Conservation (phyloP, 2,329 filamentous ascomycete species). For the Penicillium sp. region DNA sequence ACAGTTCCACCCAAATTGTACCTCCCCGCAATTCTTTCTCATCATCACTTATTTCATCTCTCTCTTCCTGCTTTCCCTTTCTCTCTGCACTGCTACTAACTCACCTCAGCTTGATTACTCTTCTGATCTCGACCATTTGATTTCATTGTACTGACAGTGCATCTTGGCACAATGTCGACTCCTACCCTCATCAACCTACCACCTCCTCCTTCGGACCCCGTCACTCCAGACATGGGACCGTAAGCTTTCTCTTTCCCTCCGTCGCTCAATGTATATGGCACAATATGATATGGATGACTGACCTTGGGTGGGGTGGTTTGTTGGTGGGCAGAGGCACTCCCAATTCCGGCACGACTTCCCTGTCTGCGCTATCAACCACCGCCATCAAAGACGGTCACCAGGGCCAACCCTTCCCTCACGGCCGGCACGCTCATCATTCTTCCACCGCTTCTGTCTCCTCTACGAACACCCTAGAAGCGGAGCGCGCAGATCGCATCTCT, state of each 20-base stretch:
- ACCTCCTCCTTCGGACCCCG: constrained; percentile 75
- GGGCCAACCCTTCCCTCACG: constrained; percentile 68
- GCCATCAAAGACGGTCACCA: constrained; percentile 96
- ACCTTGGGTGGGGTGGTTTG: constrained; percentile 12
- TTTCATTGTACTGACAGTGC: constrained; percentile 1
- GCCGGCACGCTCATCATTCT: constrained; percentile 54
- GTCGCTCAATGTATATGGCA: not conserved
- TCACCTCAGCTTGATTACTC: not conserved
- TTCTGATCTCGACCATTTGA: not conserved
- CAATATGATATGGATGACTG: constrained; percentile 10
- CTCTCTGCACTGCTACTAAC: not conserved
- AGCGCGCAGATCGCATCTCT: constrained; percentile 92
- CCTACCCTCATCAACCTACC: constrained; percentile 82
- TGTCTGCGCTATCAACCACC: constrained; percentile 87
- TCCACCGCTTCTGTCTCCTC: constrained; percentile 60
- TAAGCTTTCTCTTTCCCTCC: constrained; percentile 49
- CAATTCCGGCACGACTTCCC: constrained; percentile 86
- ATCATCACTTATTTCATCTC: not conserved
- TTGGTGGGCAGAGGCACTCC: constrained; percentile 71
- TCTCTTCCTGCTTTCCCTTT: not conserved
- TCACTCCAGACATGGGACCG: constrained; percentile 84
- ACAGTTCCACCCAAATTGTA: constrained; percentile 1
- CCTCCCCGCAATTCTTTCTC: constrained; percentile 9
- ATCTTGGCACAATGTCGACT: constrained; percentile 35
- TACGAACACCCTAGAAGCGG: constrained; percentile 78